Percentiles rank a stretch among this genome's conserved stretches.
phyloP scores from a whole-genome alignment of 345 rosid species.

The Brassica cretica region DNA sequence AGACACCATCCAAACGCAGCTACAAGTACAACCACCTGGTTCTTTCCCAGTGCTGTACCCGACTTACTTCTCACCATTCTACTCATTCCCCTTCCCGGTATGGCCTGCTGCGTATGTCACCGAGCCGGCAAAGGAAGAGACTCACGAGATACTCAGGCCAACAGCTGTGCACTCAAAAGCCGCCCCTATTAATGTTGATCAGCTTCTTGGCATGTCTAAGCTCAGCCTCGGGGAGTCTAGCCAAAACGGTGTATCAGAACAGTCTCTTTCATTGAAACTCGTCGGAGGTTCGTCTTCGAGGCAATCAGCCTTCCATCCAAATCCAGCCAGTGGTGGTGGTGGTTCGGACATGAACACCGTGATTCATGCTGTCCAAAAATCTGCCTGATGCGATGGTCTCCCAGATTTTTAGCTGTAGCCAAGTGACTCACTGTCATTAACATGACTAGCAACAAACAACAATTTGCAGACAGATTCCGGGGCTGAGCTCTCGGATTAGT shows the following conservation, averaged over 20 bases:
- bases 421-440: constrained; percentile 16
- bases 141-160: constrained; percentile 73
- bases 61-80: constrained; percentile 59
- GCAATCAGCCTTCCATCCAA: constrained; percentile 91
- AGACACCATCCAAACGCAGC: constrained; percentile 13
- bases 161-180: constrained; percentile 69
- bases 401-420: constrained; percentile 12
- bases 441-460: constrained; percentile 21
- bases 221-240: constrained; percentile 68
- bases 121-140: constrained; percentile 43
- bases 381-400: neutral
- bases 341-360: constrained; percentile 53
- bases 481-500: constrained; percentile 4
- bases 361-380: constrained; percentile 58
- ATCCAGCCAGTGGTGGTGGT: constrained; percentile 51
- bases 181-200: constrained; percentile 72
- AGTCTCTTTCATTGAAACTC: constrained; percentile 61
- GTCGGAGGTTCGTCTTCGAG: constrained; percentile 54
- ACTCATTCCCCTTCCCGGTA: constrained; percentile 61
- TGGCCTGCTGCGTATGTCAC: constrained; percentile 59
- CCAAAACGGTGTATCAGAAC: constrained; percentile 41
- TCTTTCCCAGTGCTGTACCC: constrained; percentile 67
- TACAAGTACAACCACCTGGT: constrained; percentile 32
- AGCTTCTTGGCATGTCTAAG: constrained; percentile 84
- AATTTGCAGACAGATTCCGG: constrained; percentile 16